A percentile compares a stretch with the other conserved stretches of the same genome.
Evolutionary conservation across 2,329 filamentous ascomycete species (phyloP).

Genomic region (Fusarium humuli): DNA sequence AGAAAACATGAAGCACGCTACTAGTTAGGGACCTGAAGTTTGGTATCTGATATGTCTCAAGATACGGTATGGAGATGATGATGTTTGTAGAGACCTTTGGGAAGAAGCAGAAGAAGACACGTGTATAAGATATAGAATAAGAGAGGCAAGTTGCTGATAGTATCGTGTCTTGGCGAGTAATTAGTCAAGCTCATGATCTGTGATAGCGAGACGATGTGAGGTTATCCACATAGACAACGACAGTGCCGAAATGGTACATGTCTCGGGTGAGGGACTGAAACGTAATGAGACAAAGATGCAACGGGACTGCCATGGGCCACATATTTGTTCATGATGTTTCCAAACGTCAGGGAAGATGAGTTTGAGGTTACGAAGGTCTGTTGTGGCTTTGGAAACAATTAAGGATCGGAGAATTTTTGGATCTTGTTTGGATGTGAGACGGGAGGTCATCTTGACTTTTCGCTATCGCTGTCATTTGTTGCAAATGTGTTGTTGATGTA

Average conservation of each 20-base stretch:
- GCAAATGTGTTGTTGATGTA: neutral
- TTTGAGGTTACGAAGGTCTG: neutral
- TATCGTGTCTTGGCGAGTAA: neutral
- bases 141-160: neutral
- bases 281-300: conserved; percentile 32
- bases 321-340: conserved; percentile 15
- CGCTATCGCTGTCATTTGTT: neutral
- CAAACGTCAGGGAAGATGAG: neutral
- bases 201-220: neutral
- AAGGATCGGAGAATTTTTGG: neutral
- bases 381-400: neutral
- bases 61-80: conserved; percentile 7
- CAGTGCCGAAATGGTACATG: conserved; percentile 26
- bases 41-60: conserved; percentile 7
- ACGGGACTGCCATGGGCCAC: conserved; percentile 1
- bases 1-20: conserved; percentile 23
- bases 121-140: neutral
- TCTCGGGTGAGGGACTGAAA: conserved; percentile 33
- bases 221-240: neutral
- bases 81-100: neutral
- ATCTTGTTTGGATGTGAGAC: conserved; percentile 3
- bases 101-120: neutral
- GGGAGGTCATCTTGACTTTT: neutral
- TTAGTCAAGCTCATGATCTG: neutral
- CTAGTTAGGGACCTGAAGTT: conserved; percentile 6